Conservation (phyloP, 495 filamentous ascomycete species). For the Friedmanniomyces simplex region DNA sequence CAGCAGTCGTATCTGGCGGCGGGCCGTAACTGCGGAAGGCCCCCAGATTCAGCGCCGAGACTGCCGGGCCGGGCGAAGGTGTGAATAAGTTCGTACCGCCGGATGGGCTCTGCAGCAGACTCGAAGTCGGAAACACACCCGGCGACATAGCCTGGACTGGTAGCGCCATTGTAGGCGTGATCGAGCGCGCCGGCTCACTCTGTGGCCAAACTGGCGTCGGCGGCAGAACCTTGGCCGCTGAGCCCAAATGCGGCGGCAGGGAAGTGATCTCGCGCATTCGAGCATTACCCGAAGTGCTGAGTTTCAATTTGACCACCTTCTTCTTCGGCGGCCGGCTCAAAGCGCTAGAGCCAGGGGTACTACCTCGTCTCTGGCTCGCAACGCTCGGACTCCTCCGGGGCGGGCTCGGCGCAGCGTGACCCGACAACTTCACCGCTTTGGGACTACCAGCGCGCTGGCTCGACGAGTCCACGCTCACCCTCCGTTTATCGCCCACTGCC, state of each 20-base stretch:
- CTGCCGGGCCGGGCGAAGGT: constrained; percentile 1
- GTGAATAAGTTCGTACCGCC: not conserved
- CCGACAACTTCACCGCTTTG: constrained; percentile 12
- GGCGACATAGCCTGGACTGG: not conserved
- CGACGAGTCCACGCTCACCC: constrained; percentile 7
- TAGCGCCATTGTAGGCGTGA: not conserved
- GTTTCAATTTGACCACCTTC: constrained; percentile 1
- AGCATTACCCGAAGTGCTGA: not conserved
- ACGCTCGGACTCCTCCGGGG: constrained; percentile 9
- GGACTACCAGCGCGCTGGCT: constrained; percentile 14
- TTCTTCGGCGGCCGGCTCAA: not conserved
- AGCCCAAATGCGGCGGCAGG: not conserved
- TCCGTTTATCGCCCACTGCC: constrained; percentile 11
- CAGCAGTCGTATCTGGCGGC: not conserved
- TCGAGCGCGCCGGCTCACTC: not conserved
- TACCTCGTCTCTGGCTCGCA: constrained; percentile 6
- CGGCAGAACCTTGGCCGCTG: not conserved
- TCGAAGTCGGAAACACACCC: not conserved
- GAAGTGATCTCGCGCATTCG: not conserved
- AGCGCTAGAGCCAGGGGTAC: constrained; percentile 5
- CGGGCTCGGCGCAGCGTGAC: not conserved
- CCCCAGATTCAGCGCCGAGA: constrained; percentile 2
- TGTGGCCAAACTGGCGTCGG: not conserved
- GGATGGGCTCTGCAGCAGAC: constrained; percentile 4
- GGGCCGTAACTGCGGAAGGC: constrained; percentile 12